Base-by-base conservation (phyloP, 73 alveolate genomes). In the Paramecium bursaria region DNA sequence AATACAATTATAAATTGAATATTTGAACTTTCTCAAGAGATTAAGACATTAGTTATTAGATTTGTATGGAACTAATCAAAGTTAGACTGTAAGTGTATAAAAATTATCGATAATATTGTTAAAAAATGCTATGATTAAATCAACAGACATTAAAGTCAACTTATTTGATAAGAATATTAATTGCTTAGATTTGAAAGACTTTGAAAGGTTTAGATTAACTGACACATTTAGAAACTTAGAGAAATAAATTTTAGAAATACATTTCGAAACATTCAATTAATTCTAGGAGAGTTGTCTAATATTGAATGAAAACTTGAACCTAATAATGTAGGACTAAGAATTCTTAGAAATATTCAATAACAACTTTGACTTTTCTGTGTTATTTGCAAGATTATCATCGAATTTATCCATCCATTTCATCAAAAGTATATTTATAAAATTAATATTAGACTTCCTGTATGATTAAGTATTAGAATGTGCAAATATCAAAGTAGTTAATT, bases 321-420 rank as follows among this genome's bases (percentile, higher is more conserved):
- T 67, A 21, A 57, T 67, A 19, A 67, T 67, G 27, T 27, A 67
- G 39, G 82, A 67, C 44, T 7, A 42, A 14, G 82, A 67, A 39
- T 67, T 67, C 35, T 67, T 67, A 67, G 82, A 67, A 35, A 67
- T 67, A 67, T 67, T 67, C 44, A 67, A 67, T 67, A 67, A 67
- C 23, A 67, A 4, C 27, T 67, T 67, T 42, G 82, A 67, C 48
- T 67, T 39, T 15, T 67, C 82, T 25, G 44, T 67, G 1, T 57
- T 39, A 2, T 67, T 67, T 67, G 82, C 33, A 21, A 67, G 44
- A 67, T 67, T 67, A 15, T 35, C 82, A 11, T 67, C 19, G 5
- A 67, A 67, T 67, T 10, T 67, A n/a, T 19, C 55, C 22, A 23
- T 35, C n/a, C n/a, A 42, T 15, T 67, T 67, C 19, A 67, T 67